Evolutionary conservation across 2,329 filamentous ascomycete genomes (phyloP).

Genomic region (Pyrenophora graminea): DNA sequence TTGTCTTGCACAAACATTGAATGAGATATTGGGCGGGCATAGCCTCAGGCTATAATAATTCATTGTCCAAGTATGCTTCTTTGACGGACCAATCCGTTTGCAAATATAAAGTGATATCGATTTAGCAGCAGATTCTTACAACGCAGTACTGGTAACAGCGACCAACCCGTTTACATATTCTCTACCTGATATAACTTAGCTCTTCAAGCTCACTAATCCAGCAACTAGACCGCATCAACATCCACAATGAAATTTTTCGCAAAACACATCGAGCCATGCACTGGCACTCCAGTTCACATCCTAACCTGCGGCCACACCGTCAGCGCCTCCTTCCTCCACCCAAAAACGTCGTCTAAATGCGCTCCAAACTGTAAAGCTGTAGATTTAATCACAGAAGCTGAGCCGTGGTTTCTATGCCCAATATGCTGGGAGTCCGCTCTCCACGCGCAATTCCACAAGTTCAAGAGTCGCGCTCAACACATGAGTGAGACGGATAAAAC

Average conservation of each 20-base stretch:
- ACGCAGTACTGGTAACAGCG: too few species aligned
- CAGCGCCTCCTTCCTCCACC: not conserved
- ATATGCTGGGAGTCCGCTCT: not conserved
- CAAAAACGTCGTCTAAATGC: not conserved
- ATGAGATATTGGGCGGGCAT: not conserved
- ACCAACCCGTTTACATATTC: too few species aligned
- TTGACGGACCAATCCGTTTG: not conserved
- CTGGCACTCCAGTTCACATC: not conserved
- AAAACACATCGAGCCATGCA: not conserved
- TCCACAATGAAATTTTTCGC: not conserved
- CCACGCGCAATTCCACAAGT: not conserved
- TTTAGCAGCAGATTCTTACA: too few species aligned
- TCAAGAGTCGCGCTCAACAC: not conserved
- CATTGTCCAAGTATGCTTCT: too few species aligned
- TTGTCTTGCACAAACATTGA: not conserved
- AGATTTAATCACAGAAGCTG: not conserved
- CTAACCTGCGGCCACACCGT: conserved; percentile 2
- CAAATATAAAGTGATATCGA: not conserved
- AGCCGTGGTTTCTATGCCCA: conserved; percentile 4
- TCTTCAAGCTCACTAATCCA: not conserved
- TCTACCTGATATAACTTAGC: not conserved
- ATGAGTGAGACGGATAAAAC: not conserved
- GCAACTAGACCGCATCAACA: not conserved
- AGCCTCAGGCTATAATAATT: not conserved
- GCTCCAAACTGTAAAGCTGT: conserved; percentile 4